Evolutionary conservation across 2,329 filamentous ascomycete species (phyloP).

Genomic region (Pseudocercospora fijiensis): DNA sequence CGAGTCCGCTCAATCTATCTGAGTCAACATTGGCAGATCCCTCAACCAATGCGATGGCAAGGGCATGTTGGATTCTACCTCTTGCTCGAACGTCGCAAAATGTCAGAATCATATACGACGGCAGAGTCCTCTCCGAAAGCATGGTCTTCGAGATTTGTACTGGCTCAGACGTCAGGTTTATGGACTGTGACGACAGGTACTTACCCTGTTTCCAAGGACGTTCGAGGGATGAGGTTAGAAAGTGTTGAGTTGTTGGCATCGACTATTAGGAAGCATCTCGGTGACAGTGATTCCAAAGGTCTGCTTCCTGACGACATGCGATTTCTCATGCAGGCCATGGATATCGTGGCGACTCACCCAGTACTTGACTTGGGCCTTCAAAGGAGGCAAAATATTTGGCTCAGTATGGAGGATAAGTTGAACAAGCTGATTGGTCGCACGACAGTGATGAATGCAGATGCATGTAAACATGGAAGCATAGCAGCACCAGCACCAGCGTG

Average conservation of each 20-base stretch:
- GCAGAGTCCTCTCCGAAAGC: slow-evolving; percentile 12
- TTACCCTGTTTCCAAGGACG: slow-evolving; percentile 25
- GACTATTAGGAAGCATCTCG: slow-evolving; percentile 17
- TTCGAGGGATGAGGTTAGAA: slow-evolving; percentile 26
- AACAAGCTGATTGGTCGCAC: slow-evolving; percentile 3
- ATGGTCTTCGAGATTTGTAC: slow-evolving; percentile 19
- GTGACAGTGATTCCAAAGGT: neutral
- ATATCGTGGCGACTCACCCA: slow-evolving; percentile 28
- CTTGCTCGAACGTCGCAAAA: slow-evolving; percentile 17
- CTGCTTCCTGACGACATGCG: slow-evolving; percentile 18
- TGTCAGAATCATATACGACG: neutral
- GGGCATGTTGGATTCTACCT: slow-evolving; percentile 35
- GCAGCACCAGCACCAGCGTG: neutral
- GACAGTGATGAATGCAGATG: slow-evolving; percentile 1
- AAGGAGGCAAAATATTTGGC: slow-evolving; percentile 12
- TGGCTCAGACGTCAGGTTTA: slow-evolving; percentile 7
- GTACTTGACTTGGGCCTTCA: slow-evolving; percentile 15
- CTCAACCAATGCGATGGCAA: slow-evolving; percentile 26
- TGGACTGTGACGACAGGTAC: slow-evolving; percentile 26
- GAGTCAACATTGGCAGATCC: slow-evolving; percentile 29
- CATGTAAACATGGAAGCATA: neutral
- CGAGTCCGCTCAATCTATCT: slow-evolving; percentile 27
- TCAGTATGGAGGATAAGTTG: slow-evolving; percentile 17
- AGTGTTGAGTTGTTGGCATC: slow-evolving; percentile 29
- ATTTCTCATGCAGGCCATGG: slow-evolving; percentile 27